Base-by-base conservation (phyloP, 352 stramenopile species). In the Globisporangium orthogonon region DNA sequence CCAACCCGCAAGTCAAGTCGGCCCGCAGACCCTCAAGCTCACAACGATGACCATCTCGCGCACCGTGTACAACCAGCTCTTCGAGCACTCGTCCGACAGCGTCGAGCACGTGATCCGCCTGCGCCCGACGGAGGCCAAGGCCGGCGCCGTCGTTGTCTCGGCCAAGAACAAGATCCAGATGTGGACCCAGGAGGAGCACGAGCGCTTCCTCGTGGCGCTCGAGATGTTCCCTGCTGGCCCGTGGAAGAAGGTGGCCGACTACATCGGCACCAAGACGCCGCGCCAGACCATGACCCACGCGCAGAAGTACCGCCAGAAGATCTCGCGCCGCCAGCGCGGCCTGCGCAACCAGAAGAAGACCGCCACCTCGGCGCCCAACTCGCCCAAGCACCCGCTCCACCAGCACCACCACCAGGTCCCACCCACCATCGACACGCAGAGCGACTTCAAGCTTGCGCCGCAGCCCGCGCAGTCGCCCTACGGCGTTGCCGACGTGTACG, bases 201-300 rank as follows among this genome's bases (percentile, higher is more conserved):
- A 93, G 54, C 78, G 78, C 13, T 95, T 95, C 55, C 70, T 95
- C 13, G 76, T 80, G 30, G 85, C 85, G 35, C 76, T 95, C 23
- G 81, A 95, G 60, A 89, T 89, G 78, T 95, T 80, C 69, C 85
- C 85, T 0, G 76, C 79, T 5, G 85, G 85, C 5, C 85, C 85
- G 14, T 95, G 85, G 85, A 91, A 93, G 69, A 87, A 85, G 33
- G 81, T 95, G n/a, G 78, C 83, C 3, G 83, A 89, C 46, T 78
- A 86, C 61, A 89, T 95, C 47, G 78, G 83, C 53, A 91, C 84
- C 10, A 91, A 93, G 60, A 94, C 84, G 5, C 78, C 94, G 7
- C 88, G 95, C 18, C 97, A 99, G 71, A 98, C 98, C 39, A 91
- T 91, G 82, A 91, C 82, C 0, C 82, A 91, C 56, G 82, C 82